Base-by-base conservation (phyloP, 2,329 filamentous ascomycete genomes). In the Fusarium ambrosium region DNA sequence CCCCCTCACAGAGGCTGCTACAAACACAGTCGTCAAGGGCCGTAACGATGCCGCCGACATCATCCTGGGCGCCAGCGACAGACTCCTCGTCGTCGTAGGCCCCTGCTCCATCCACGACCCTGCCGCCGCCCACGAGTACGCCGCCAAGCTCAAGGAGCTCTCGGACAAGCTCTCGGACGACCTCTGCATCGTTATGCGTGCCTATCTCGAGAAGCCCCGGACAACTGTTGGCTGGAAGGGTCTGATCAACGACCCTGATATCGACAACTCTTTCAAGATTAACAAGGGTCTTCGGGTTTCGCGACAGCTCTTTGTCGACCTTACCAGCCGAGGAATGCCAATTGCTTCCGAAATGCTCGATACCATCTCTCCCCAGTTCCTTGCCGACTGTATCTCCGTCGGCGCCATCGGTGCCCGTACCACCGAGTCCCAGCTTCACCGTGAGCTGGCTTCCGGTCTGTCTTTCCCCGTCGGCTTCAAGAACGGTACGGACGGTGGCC, bases 181-280 rank as follows among this genome's bases (percentile, higher is more conserved):
- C 82, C 89, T 99, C 56, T 92, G 92, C 83, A 94, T 99, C 83
- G 92, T 99, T 81, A 99, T 99, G 97, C 94, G 97, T 79, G 95
- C 95, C 81, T 99, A 99, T 90, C 93, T 99, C 62, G 97, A 99
- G 89, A 99, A 99, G 89, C 97, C 97, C 48, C 93, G 97, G 71
- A 99, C 97, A 60, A 99, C 97, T 0, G 95, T 99, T 60, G 97
- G 97, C 82, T 99, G 97, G 97, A 99, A 99, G 87, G 97, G 97
- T 62, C 89, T 99, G 84, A 98, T 99, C 89, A 99, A 99, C 86
- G 97, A 99, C 84, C 97, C 97, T 3, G 95, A 98, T 80, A 98
- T 99, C 83, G 95, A 99, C 84, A 93, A 97, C 83, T 97, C 93
- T 81, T 99, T 94, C 92, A 91, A 98, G 87, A 99, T 99, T 88